Base-by-base conservation (phyloP, 2,329 filamentous ascomycete genomes). In the Sporothrix pseudoabietina region DNA sequence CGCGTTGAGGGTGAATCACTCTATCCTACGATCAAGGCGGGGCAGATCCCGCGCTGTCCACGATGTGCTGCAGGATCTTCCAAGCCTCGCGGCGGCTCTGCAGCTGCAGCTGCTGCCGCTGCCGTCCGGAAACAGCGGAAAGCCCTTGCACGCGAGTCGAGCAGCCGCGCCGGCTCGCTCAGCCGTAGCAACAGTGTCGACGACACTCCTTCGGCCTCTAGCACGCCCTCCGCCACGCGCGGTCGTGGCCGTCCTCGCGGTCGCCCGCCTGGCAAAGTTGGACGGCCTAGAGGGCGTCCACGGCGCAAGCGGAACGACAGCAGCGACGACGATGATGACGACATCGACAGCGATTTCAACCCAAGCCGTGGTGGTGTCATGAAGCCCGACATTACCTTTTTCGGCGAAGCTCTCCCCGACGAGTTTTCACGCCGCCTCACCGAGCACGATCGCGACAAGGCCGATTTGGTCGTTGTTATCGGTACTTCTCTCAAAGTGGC, bases 351-450 rank as follows among this genome's bases (percentile, higher is more conserved):
- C 55, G 86, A 80, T 75, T 49, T 69, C 10, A 10, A 49, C 22
- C 26, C 35, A n/a, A n/a, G 30, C 4, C 54, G 44, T 2, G 72
- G 68, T 66, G 94, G 93, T 73, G 90, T 97, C 80, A 97, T 97
- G 94, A 97, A 92, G 86, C 96, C 96, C 9, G 95, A 98, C 83
- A 98, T 99, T 79, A 98, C 94, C 65, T 98, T 99, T 84, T 98
- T 98, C 79, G 95, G 95, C 77, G 96, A 99, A 83, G 87, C 90
- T 69, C 90, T 99, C 0, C 94, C 95, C 0, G 90, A 93, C 77
- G 88, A 89, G 77, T 99, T 99, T 82, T 92, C 92, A 73, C 85
- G 89, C 69, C 91, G 94, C 8, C 87, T 98, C 16, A 89, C 92
- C n/a, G 87, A 93, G 74, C 88, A 93, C 77, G 96, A 99, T 81